Base-by-base conservation (phyloP, 192 early-diverging fungal species). In the Obelidium mucronatum region DNA sequence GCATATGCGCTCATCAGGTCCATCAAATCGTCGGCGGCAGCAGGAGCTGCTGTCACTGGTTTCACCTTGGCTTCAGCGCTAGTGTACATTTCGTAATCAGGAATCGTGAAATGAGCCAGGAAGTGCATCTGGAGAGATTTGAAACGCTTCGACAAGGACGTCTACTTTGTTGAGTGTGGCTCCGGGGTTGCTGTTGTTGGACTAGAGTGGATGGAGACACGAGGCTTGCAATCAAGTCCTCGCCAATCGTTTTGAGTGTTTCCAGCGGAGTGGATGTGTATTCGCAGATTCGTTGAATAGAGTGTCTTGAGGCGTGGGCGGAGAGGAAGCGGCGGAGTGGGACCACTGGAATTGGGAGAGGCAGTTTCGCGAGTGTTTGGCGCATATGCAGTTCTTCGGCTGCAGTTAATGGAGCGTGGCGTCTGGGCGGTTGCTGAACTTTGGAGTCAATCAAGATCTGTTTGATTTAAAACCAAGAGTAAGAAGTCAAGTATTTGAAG, bases 1-100 rank as follows among this genome's bases (percentile, higher is more conserved):
- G 73, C 60, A 39, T 76, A 76, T 0, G 74, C 26, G 54, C 22
- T 39, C 22, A 76, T n/a, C 26, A 76, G 28, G 33, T 76, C 74
- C 17, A 40, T 40, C 22, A 54, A 63, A 13, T 76, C 74, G 53
- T 76, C 74, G 30, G 22, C 30, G 4, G 66, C 31, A 52, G 64
- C 39, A 4, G 5, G 22, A 2, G 74, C 40, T 2, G 65, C 51
- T 8, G 11, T 59, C 19, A 17, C 19, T 35, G 15, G 11, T 5
- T 5, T n/a, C 15, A 22, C 54, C 22, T 24, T 36, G 33, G 69
- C 69, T 35, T 19, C 48, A 11, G 52, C 5, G 3, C 34, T 56
- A 15, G 26, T 40, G 26, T 64, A 33, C 24, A n/a, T 40, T 31
- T 39, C 30, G 34, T 30, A 67, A 15, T 39, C 36, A 0, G 69